These are phyloP conservation scores for Neofusicoccum sp. DNA, from an alignment of 2,329 filamentous ascomycete species.

Conservation along the genomic window DNA sequence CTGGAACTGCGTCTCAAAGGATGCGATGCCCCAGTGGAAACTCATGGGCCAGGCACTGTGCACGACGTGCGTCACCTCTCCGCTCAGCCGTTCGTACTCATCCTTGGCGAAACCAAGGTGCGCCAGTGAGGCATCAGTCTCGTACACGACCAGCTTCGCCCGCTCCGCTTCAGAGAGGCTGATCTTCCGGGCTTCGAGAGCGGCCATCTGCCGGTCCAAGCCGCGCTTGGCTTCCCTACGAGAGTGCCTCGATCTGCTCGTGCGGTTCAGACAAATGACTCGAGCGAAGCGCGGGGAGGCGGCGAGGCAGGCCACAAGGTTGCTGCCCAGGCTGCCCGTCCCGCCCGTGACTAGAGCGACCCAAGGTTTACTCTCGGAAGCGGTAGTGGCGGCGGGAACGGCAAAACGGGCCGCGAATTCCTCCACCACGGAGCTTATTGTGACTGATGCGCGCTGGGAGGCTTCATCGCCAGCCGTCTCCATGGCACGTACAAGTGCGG, in stretches of 20 bases:
- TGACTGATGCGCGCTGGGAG: too few relatives aligned
- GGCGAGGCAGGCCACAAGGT: not conserved
- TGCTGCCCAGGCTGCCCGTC: not conserved
- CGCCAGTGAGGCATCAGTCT: not conserved
- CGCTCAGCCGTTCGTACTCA: not conserved
- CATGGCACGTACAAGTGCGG: too few relatives aligned
- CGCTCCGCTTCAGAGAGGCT: not conserved
- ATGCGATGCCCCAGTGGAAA: not conserved
- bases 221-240: not conserved
- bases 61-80: not conserved
- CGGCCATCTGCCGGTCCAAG: not conserved
- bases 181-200: not conserved
- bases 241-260: too few relatives aligned
- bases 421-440: too few relatives aligned
- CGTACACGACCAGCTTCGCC: not conserved
- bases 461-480: too few relatives aligned
- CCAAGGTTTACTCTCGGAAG: too few relatives aligned
- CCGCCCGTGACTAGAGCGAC: not conserved
- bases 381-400: not conserved
- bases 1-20: not conserved
- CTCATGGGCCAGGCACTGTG: slow-evolving; percentile 7
- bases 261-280: not conserved
- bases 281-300: not conserved
- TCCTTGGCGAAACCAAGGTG: not conserved
- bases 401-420: not conserved